A percentile compares a stretch with the other conserved stretches of the same genome.
These are phyloP conservation scores for Gaertneriomyces sp. DNA, from an alignment of 192 early-diverging fungal genomes.

Conservation along the genomic window DNA sequence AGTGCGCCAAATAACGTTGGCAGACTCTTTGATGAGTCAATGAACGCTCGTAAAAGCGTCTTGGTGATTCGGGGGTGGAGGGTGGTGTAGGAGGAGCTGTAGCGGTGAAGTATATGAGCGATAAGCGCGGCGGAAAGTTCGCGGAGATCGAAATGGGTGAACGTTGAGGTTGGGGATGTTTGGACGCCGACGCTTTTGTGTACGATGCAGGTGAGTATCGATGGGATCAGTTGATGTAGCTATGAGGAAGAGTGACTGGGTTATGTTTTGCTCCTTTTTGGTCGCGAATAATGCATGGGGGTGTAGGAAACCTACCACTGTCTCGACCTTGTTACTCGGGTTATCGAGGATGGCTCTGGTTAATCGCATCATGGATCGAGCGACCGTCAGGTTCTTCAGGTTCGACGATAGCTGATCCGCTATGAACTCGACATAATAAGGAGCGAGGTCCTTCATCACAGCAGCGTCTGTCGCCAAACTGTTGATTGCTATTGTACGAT, in stretches of 20 bases:
- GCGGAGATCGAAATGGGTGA: constrained; percentile 84
- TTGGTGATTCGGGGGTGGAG: constrained; percentile 85
- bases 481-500: constrained; percentile 75
- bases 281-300: background rate
- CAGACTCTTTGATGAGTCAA: constrained; percentile 79
- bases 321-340: constrained; percentile 85
- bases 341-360: constrained; percentile 79
- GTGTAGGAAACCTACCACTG: constrained; percentile 66
- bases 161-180: constrained; percentile 50
- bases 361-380: constrained; percentile 76
- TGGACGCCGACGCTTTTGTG: constrained; percentile 72
- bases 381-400: constrained; percentile 61
- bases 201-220: constrained; percentile 89
- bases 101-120: constrained; percentile 69
- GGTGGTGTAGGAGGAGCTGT: constrained; percentile 76
- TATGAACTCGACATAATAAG: constrained; percentile 93
- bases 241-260: constrained; percentile 22
- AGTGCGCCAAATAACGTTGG: constrained; percentile 89
- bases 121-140: constrained; percentile 70
- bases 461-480: constrained; percentile 86
- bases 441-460: constrained; percentile 80
- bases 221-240: constrained; percentile 94
- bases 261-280: background rate
- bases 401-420: constrained; percentile 60
- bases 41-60: constrained; percentile 83